phyloP scores from a whole-genome alignment of 2,329 filamentous ascomycete genomes.

The Canariomyces notabilis region DNA sequence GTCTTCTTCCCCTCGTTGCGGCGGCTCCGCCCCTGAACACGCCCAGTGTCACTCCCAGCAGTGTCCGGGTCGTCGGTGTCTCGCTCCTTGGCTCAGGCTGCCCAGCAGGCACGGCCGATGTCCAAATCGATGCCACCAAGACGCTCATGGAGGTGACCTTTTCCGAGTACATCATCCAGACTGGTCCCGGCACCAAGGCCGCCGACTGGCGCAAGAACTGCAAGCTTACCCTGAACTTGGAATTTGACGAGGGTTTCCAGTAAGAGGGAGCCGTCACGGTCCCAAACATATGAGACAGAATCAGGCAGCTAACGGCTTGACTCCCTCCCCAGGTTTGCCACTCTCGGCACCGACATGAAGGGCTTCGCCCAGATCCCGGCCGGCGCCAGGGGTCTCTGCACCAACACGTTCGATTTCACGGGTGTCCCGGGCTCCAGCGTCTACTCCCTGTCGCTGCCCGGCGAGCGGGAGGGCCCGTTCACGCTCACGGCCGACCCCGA shows the following conservation, averaged over 20 bases:
- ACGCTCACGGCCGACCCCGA: slow-evolving; percentile 17
- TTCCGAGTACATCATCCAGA: slow-evolving; percentile 21
- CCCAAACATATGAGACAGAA: not conserved
- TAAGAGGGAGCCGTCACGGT: not conserved
- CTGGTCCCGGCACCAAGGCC: slow-evolving; percentile 18
- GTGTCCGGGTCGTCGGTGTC: slow-evolving; percentile 10
- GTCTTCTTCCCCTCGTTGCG: slow-evolving; percentile 10
- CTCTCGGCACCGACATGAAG: slow-evolving; percentile 17
- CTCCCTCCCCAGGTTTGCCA: slow-evolving; percentile 16
- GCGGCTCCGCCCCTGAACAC: slow-evolving; percentile 12
- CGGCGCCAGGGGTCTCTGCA: slow-evolving; percentile 18
- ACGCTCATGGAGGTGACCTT: slow-evolving; percentile 21
- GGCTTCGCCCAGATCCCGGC: slow-evolving; percentile 22
- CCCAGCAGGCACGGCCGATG: slow-evolving; percentile 16
- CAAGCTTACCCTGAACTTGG: slow-evolving; percentile 24
- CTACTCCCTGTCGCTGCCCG: slow-evolving; percentile 15
- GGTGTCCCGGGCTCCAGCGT: slow-evolving; percentile 12
- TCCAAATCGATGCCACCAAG: slow-evolving; percentile 20
- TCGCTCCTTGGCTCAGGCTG: slow-evolving; percentile 18
- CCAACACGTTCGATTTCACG: slow-evolving; percentile 25
- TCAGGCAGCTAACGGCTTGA: too few species aligned
- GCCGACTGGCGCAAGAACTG: slow-evolving; percentile 23
- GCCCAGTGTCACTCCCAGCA: slow-evolving; percentile 5
- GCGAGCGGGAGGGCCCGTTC: slow-evolving; percentile 20
- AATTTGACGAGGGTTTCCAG: slow-evolving; percentile 23